These are phyloP conservation scores for Aphanomyces stellatus DNA, from an alignment of 352 stramenopile genomes.

Conservation along the genomic window DNA sequence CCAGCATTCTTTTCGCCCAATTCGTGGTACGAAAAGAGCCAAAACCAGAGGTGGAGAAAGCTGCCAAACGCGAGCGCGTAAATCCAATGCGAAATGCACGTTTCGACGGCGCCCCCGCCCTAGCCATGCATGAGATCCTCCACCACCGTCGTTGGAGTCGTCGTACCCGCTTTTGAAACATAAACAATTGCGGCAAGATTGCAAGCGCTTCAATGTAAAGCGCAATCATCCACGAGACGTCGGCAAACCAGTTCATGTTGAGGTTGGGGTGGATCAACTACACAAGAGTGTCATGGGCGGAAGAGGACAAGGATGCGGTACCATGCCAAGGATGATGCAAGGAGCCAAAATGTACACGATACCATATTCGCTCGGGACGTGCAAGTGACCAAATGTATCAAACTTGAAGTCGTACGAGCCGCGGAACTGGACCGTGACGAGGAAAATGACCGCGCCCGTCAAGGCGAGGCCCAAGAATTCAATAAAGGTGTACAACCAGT, in stretches of 20 bases:
- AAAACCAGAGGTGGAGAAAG: conserved; percentile 96
- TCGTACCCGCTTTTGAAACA: conserved; percentile 96
- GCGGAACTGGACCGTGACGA: conserved; percentile 91
- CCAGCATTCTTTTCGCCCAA: conserved; percentile 88
- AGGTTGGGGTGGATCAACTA: conserved; percentile 93
- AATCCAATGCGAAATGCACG: conserved; percentile 96
- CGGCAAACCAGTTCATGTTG: conserved; percentile 95
- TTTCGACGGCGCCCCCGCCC: conserved; percentile 90
- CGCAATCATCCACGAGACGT: conserved; percentile 96
- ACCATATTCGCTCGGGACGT: conserved; percentile 75
- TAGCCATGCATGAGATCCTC: conserved; percentile 19
- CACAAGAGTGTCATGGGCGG: not conserved
- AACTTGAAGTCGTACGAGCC: conserved; percentile 93
- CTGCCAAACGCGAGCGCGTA: conserved; percentile 92
- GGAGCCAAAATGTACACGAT: conserved; percentile 79
- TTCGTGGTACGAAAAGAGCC: conserved; percentile 98
- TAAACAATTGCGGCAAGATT: conserved; percentile 97
- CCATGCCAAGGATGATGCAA: conserved; percentile 82
- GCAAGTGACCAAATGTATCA: conserved; percentile 92
- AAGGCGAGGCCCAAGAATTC: conserved; percentile 88
- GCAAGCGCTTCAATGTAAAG: conserved; percentile 97
- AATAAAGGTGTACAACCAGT: conserved; percentile 97
- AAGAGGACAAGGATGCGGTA: conserved; percentile 25
- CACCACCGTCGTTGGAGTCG: not conserved
- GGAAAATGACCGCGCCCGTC: conserved; percentile 83